Evolutionary conservation across 1,284 basidiomycete genomes (phyloP).

Genomic region (Fomitiporia mediterranea): DNA sequence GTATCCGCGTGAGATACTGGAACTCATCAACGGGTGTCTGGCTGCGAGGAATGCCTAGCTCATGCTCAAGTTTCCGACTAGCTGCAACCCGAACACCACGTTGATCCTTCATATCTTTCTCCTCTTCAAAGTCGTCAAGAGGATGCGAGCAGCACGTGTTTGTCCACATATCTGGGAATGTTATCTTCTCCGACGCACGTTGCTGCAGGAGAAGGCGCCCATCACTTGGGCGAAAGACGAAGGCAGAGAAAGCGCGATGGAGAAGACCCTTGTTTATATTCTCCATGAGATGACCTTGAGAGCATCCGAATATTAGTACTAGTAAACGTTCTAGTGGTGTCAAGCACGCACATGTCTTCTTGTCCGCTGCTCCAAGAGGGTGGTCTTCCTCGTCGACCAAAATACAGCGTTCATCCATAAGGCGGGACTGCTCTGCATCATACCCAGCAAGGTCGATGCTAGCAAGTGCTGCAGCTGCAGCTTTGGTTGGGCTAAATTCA

Average conservation of each 20-base stretch:
- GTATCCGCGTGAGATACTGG: constrained; percentile 94
- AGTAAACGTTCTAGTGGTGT: background rate
- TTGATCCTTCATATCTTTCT: constrained; percentile 77
- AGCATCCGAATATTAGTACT: too few species aligned
- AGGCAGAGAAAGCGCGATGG: constrained; percentile 97
- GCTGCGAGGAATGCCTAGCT: constrained; percentile 84
- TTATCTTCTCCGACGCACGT: constrained; percentile 96
- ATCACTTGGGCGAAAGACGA: constrained; percentile 92
- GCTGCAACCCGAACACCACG: constrained; percentile 87
- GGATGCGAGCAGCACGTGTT: constrained; percentile 99
- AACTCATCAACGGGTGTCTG: constrained; percentile 84
- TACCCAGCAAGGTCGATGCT: constrained; percentile 71
- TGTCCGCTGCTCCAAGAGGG: constrained; percentile 88
- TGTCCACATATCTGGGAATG: constrained; percentile 99
- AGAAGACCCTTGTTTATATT: constrained; percentile 94
- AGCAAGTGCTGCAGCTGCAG: constrained; percentile 39
- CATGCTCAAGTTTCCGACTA: constrained; percentile 93
- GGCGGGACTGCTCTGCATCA: constrained; percentile 75
- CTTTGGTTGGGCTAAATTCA: constrained; percentile 1
- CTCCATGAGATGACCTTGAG: constrained; percentile 93
- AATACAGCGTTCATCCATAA: constrained; percentile 99
- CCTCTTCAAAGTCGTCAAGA: constrained; percentile 82
- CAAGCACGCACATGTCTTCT: constrained; percentile 84
- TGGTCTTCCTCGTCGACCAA: constrained; percentile 88
- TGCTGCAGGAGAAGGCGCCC: constrained; percentile 96